Evolutionary conservation across 345 rosid genomes (phyloP).

Genomic region (Eucalyptus brandiana): DNA sequence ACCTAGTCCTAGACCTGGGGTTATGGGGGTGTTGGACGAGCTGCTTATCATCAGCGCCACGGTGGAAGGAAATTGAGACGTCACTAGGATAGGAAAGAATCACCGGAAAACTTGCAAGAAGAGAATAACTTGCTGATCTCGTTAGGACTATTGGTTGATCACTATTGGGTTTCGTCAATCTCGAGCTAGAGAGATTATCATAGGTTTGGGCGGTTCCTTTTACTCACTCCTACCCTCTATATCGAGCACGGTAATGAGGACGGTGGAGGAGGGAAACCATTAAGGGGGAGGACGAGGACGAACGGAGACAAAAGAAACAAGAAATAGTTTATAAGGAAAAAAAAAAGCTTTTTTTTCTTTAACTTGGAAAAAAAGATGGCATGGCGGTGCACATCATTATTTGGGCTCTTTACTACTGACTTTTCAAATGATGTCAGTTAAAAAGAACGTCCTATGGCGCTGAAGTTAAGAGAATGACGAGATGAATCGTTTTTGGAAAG

Average conservation of each 20-base stretch:
- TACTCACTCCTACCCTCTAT: neutral
- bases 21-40: neutral
- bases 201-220: neutral
- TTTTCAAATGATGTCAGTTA: neutral
- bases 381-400: neutral
- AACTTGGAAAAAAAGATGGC: neutral
- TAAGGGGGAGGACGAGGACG: neutral
- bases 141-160: neutral
- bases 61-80: neutral
- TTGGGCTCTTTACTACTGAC: neutral
- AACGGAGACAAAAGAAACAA: neutral
- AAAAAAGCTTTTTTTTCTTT: neutral
- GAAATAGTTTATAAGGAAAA: rapidly evolving
- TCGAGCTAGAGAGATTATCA: neutral
- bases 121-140: neutral
- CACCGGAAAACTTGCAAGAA: neutral
- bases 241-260: neutral
- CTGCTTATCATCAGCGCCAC: neutral
- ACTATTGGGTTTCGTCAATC: neutral
- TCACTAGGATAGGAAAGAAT: neutral
- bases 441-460: neutral
- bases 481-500: neutral
- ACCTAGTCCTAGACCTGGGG: rapidly evolving
- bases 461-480: neutral
- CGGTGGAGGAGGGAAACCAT: neutral